Percentiles rank a stretch among this genome's conserved stretches.
phyloP scores from a whole-genome alignment of 495 filamentous ascomycete species.

The Penicillium riverlandense region DNA sequence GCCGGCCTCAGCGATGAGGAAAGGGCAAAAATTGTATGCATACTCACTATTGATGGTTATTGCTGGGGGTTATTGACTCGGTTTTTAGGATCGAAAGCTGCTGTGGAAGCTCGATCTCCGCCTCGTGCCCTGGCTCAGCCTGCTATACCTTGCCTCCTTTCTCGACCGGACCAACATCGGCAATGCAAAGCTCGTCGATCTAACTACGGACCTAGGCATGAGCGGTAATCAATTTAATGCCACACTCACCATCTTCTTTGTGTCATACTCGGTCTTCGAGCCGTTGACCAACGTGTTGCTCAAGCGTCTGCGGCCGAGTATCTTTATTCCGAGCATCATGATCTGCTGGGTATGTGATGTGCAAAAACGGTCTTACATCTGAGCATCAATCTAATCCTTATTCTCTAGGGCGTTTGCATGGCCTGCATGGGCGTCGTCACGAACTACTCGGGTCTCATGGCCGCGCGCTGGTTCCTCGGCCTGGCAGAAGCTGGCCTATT shows the following conservation, averaged over 20 bases:
- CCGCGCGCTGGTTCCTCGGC: slow-evolving; percentile 80
- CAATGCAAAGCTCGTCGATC: slow-evolving; percentile 77
- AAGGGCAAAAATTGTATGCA: slow-evolving; percentile 55
- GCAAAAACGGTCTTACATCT: too few species aligned
- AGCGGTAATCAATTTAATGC: slow-evolving; percentile 66
- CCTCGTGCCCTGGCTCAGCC: slow-evolving; percentile 74
- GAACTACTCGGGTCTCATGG: slow-evolving; percentile 73
- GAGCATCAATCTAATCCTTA: not conserved
- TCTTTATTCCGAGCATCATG: slow-evolving; percentile 60
- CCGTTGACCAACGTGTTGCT: slow-evolving; percentile 83
- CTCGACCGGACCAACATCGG: slow-evolving; percentile 81
- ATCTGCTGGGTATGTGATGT: slow-evolving; percentile 37
- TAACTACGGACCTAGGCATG: slow-evolving; percentile 59
- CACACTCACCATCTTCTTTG: slow-evolving; percentile 80
- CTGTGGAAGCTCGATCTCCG: slow-evolving; percentile 63
- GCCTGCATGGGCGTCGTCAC: slow-evolving; percentile 74
- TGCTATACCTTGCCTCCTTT: slow-evolving; percentile 82
- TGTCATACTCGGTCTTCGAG: slow-evolving; percentile 84
- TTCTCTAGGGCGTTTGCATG: slow-evolving; percentile 65
- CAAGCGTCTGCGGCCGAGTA: slow-evolving; percentile 64
- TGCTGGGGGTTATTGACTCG: not conserved
- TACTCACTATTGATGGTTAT: too few species aligned
- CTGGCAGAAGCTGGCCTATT: slow-evolving; percentile 79
- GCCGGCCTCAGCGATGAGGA: slow-evolving; percentile 61
- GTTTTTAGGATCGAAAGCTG: slow-evolving; percentile 54